A percentile compares a stretch with the other conserved stretches of the same genome.
Conservation (phyloP, 2,329 filamentous ascomycete species). For the Cryphonectria japonica region DNA sequence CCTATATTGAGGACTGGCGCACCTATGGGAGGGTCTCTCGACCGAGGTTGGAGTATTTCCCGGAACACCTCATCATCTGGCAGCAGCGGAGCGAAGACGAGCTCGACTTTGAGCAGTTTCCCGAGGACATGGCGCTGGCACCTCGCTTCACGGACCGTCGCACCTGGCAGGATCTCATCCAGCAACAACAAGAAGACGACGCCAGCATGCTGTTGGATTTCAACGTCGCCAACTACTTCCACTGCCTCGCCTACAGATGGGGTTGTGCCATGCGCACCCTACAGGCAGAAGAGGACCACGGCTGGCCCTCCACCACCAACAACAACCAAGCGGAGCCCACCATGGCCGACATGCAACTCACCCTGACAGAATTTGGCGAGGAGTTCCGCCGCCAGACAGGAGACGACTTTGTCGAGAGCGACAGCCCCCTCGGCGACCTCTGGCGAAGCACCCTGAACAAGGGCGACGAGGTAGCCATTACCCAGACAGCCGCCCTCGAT, state of each 20-base stretch:
- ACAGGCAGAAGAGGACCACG: conserved; percentile 8
- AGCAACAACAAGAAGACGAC: not conserved
- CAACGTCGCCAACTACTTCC: conserved; percentile 18
- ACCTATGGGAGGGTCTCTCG: conserved; percentile 37
- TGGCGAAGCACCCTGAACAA: conserved; percentile 28
- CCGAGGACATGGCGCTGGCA: conserved; percentile 15
- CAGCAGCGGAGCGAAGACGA: conserved; percentile 15
- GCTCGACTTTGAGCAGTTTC: not conserved
- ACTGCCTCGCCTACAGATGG: conserved; percentile 26
- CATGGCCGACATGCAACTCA: not conserved
- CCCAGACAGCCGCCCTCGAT: conserved; percentile 31
- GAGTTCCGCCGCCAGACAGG: not conserved
- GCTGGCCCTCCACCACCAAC: not conserved
- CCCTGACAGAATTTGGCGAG: not conserved
- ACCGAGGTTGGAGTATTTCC: conserved; percentile 35
- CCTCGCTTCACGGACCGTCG: conserved; percentile 23
- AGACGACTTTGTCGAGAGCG: not conserved
- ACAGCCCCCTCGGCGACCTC: not conserved
- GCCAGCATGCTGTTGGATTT: not conserved
- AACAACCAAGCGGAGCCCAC: not conserved
- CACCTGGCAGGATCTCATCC: conserved; percentile 21
- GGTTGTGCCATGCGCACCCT: conserved; percentile 5
- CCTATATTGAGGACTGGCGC: conserved; percentile 31
- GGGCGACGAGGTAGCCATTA: conserved; percentile 28
- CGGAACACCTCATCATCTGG: conserved; percentile 39